Evolutionary conservation across 345 rosid species (phyloP), one percentile per base, ranked within the genome.

Genomic region (Syzygium aromaticum): DNA sequence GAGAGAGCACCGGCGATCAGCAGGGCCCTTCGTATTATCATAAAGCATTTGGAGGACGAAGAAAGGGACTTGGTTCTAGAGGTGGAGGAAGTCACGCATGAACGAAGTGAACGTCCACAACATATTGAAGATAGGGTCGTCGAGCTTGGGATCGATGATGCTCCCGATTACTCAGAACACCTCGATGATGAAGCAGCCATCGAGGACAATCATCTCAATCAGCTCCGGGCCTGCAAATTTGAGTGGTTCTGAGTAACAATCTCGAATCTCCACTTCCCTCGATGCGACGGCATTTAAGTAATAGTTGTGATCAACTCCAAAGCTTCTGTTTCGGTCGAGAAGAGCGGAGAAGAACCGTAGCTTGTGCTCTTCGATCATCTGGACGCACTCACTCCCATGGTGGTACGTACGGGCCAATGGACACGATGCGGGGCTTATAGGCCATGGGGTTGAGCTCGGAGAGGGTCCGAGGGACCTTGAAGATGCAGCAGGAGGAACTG

Each of bases 351-450:
- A 88, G 61, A 85, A 91, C 21, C 86, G 53, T 87, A 91, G 85
- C 52, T 93, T 94, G 91, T 93, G 96, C 82, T 93, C 90, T 82
- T 93, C 87, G 52, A 94, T 90, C 93, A 91, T 91, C 88, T 84
- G 11, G 51, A 93, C 88, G 38, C 90, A 91, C 9, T 30, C 64
- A 40, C 87, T 89, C 11, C 91, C 92, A 38, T 59, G 64, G 30
- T 59, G 30, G 30, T 59, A 59, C 3, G 30, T 59, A 59, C 3
- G 30, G 64, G 30, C 64, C 64, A 11, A 59, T 89, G 90, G 91
- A 92, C 93, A 53, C 92, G 92, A 16, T 86, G 46, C 89, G 91
- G 1, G 94, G 96, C 40, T 91, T 87, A 16, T 80, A 80, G 84
- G 49, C 49, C 52, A 43, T 80, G 52, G 46, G 49, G 0, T 80